phyloP scores from a whole-genome alignment of 1,284 basidiomycete species.

The Acaromyces ingoldii region DNA sequence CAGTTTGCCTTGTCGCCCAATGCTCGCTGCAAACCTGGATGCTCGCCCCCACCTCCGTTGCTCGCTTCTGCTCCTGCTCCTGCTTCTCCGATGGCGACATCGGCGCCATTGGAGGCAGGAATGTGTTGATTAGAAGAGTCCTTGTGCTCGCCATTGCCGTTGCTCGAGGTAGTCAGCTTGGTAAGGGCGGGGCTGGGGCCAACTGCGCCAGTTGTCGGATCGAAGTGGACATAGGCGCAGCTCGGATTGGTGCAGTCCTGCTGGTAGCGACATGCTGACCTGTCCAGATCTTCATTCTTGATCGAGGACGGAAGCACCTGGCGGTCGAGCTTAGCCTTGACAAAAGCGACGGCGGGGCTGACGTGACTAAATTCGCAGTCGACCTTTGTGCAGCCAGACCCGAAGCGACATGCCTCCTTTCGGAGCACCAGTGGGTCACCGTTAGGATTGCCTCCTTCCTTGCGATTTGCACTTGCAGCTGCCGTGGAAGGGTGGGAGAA shows the following conservation, averaged over 20 bases:
- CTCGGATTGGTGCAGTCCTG: conserved; percentile 4
- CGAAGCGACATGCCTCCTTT: conserved; percentile 32
- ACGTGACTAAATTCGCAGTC: conserved; percentile 46
- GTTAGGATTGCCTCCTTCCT: conserved; percentile 25
- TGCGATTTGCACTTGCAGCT: conserved; percentile 6
- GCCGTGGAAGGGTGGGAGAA: conserved; percentile 45
- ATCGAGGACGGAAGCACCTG: neutral
- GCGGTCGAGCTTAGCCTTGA: conserved; percentile 6
- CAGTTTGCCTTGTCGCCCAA: no score
- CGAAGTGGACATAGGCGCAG: conserved; percentile 9
- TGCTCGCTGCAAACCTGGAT: no score
- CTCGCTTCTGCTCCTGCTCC: neutral
- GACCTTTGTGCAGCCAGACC: conserved; percentile 30
- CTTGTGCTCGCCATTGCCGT: no score
- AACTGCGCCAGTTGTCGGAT: conserved; percentile 2
- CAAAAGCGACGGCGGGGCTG: conserved; percentile 33
- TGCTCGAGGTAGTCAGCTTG: no score
- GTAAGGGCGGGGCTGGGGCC: conserved; percentile 8
- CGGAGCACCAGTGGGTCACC: conserved; percentile 39
- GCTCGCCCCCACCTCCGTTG: neutral
- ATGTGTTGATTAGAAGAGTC: no score
- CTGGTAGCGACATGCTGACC: conserved; percentile 3
- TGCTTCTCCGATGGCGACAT: neutral
- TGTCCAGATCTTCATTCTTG: neutral
- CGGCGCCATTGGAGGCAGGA: no score